Evolutionary conservation across 257 asterid species (phyloP).

Genomic region (Solanum virginianum): DNA sequence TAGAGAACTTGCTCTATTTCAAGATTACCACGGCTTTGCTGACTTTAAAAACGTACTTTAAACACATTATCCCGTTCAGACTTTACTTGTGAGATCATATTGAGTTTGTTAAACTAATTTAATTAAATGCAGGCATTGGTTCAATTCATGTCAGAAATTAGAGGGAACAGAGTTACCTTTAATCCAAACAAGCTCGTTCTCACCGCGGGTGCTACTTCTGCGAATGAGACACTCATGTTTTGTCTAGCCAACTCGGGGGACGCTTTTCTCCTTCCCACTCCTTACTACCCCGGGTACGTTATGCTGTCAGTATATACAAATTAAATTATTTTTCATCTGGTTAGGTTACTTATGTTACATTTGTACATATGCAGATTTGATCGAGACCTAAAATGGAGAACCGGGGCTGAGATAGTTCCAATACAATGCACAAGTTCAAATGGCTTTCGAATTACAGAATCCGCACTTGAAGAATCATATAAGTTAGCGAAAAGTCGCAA

Average conservation of each 20-base stretch:
- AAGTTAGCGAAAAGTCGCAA: neutral
- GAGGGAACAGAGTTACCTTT: neutral
- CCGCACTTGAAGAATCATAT: neutral
- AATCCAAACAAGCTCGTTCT: conserved; percentile 1
- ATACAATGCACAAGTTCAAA: neutral
- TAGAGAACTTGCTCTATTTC: conserved; percentile 3
- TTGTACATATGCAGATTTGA: neutral
- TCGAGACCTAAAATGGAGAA: neutral
- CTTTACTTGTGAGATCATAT: too few relatives aligned
- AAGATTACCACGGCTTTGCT: conserved; percentile 1
- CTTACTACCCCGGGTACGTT: neutral
- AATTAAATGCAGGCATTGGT: neutral
- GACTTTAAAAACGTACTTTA: conserved; percentile 1
- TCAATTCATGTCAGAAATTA: neutral
- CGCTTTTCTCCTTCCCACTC: neutral
- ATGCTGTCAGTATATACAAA: neutral
- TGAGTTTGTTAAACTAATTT: neutral
- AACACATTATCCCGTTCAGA: neutral
- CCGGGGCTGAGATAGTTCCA: neutral
- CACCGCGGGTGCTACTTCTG: conserved; percentile 3
- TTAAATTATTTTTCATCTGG: neutral
- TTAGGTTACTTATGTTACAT: neutral
- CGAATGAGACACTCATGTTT: conserved; percentile 1
- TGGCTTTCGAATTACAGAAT: neutral
- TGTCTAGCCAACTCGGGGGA: conserved; percentile 1